Conservation (phyloP, 306 rosid species). For the Citrullus amarus region DNA sequence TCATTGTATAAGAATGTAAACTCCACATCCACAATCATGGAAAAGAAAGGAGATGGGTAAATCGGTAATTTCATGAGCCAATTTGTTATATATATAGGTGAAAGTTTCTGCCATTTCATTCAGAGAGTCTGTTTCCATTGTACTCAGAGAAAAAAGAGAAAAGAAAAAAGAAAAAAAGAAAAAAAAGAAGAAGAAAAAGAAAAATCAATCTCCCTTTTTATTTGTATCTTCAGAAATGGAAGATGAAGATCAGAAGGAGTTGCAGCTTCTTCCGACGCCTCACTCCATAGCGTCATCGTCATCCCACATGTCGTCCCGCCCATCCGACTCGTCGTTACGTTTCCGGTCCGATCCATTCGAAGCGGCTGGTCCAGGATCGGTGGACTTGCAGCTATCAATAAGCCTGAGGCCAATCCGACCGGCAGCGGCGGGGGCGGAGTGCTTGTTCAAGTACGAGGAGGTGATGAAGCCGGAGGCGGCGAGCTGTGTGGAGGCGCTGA, state of each 20-base stretch:
- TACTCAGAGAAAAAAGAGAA: background rate
- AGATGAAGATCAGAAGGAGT: conserved; percentile 54
- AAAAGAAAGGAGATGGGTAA: background rate
- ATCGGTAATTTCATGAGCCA: background rate
- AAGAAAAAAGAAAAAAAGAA: background rate
- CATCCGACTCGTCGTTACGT: conserved; percentile 36
- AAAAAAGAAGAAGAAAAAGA: background rate
- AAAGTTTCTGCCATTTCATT: conserved; percentile 2
- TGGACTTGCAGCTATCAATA: conserved; percentile 80
- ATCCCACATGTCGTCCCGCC: conserved; percentile 18
- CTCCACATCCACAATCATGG: background rate
- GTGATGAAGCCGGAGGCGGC: conserved; percentile 14
- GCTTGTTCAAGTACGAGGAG: background rate
- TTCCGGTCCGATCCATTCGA: conserved; percentile 30
- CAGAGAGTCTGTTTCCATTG: background rate
- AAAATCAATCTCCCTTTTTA: background rate
- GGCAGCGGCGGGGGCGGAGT: conserved; percentile 7
- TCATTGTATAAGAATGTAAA: background rate
- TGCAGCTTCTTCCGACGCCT: conserved; percentile 70
- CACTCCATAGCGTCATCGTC: conserved; percentile 18
- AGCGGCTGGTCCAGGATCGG: conserved; percentile 16
- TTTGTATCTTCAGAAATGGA: conserved; percentile 34
- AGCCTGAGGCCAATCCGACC: conserved; percentile 39
- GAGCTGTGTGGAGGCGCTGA: conserved; percentile 50
- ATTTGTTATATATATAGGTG: conserved; percentile 5